Evolutionary conservation across 306 rosid genomes (phyloP), one percentile per base, ranked within the genome.

Genomic region (Fagus crenata): DNA sequence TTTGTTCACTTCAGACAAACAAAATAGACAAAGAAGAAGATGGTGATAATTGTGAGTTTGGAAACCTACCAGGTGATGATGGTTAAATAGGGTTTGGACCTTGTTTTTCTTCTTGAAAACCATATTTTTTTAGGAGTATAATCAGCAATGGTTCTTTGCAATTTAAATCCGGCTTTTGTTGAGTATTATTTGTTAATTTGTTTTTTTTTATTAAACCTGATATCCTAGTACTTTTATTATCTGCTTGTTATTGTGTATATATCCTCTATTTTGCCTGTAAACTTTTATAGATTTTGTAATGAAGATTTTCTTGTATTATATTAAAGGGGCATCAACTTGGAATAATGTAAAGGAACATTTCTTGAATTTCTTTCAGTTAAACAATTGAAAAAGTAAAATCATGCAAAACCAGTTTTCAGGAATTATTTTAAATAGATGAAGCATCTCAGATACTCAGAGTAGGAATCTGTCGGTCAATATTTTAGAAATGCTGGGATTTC

Each of bases 281-380:
- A 12, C 67, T 31, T 60, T 32, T 28, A 14, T 60, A 12, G 4
- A 32, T 60, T n/a, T 13, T 32, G 40, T 39, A 60, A 60, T 31
- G 37, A 18, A 58, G 35, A 58, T 28, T 60, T 33, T 4, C 14
- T 9, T 60, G 35, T 60, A 60, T 11, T 17, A 60, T 32, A 60
- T 12, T 60, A 4, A 28, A 60, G 67, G 33, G 67, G 17, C 12
- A 60, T n/a, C 37, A 60, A 12, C 67, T 32, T 31, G 67, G 41
- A 60, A 60, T 32, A 33, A 3, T 60, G 9, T 33, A 12, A 60
- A 60, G 7, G 35, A 60, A 31, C 5, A 31, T 60, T 33, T 32
- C 37, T 32, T 60, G 67, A 60, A 32, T 60, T 60, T 32, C n/a
- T 60, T 60, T 12, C 28, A 60, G 67, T 60, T 60, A 60, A 60